Evolutionary conservation across 2,329 filamentous ascomycete genomes (phyloP).

Genomic region (Fusarium dimerum): DNA sequence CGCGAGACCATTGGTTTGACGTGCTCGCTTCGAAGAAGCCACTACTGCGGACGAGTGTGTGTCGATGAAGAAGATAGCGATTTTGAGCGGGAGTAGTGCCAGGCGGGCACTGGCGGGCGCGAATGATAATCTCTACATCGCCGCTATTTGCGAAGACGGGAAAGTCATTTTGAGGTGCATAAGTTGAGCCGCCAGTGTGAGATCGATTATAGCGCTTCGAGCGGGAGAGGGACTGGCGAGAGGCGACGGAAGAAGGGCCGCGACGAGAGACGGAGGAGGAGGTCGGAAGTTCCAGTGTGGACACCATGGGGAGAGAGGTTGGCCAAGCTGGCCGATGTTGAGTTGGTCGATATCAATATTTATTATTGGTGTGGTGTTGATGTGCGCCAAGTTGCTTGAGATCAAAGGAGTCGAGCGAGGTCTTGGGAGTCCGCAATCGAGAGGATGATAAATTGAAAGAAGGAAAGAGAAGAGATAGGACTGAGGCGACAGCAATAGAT

Average conservation of each 20-base stretch:
- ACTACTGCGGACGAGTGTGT: slow-evolving; percentile 87
- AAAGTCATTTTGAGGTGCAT: slow-evolving; percentile 83
- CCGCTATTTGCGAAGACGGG: slow-evolving; percentile 87
- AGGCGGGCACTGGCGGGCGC: slow-evolving; percentile 46
- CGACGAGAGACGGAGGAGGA: slow-evolving; percentile 58
- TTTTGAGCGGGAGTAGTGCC: slow-evolving; percentile 54
- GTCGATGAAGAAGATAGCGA: slow-evolving; percentile 81
- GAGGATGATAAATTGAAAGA: too few relatives aligned
- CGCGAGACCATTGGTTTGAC: slow-evolving; percentile 69
- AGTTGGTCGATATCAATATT: not conserved
- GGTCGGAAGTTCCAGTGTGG: slow-evolving; percentile 54
- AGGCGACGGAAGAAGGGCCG: slow-evolving; percentile 57
- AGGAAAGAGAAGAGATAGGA: too few relatives aligned
- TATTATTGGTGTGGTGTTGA: not conserved
- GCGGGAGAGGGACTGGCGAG: slow-evolving; percentile 60
- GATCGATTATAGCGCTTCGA: slow-evolving; percentile 77
- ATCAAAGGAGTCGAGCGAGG: too few relatives aligned
- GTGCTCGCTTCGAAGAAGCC: slow-evolving; percentile 91
- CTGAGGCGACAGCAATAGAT: too few relatives aligned
- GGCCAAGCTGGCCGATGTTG: not conserved
- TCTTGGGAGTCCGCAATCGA: too few relatives aligned
- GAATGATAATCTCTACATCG: slow-evolving; percentile 87
- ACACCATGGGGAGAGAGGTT: slow-evolving; percentile 54
- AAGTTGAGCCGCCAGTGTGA: slow-evolving; percentile 71
- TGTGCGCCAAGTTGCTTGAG: too few relatives aligned